phyloP scores from a whole-genome alignment of 495 filamentous ascomycete genomes.

The Sabuloglossum arenarium region DNA sequence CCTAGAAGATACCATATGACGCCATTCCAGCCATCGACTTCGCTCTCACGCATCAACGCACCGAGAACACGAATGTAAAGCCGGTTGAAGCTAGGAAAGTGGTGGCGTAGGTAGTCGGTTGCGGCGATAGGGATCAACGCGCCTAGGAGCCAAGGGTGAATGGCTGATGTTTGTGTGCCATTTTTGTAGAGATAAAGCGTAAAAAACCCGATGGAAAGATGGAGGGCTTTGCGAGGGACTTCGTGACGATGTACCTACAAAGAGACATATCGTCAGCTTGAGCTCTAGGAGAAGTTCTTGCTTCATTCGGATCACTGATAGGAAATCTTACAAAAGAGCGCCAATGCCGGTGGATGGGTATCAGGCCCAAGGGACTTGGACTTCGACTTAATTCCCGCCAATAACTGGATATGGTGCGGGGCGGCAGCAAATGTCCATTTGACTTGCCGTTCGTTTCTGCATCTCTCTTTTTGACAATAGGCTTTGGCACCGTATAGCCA shows the following conservation, averaged over 20 bases:
- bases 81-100: conserved; percentile 57
- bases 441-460: conserved; percentile 2
- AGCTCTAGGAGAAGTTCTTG: too few relatives aligned
- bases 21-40: conserved; percentile 82
- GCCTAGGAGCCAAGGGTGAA: conserved; percentile 66
- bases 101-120: conserved; percentile 67
- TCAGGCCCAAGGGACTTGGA: conserved; percentile 79
- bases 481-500: neutral
- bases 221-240: conserved; percentile 51
- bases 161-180: conserved; percentile 47
- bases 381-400: conserved; percentile 72
- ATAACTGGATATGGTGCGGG: conserved; percentile 26
- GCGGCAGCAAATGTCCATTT: conserved; percentile 57
- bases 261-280: neutral
- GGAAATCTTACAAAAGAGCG: conserved; percentile 33
- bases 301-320: neutral
- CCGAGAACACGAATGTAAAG: conserved; percentile 71
- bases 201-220: conserved; percentile 92
- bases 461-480: neutral
- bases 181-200: conserved; percentile 62
- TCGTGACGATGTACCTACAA: conserved; percentile 45
- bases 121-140: conserved; percentile 71
- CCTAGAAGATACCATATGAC: conserved; percentile 93
- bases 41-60: conserved; percentile 88
- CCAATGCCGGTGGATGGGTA: conserved; percentile 74